Conservation (phyloP, 2,329 filamentous ascomycete species). For the Geosmithia putterillii region DNA sequence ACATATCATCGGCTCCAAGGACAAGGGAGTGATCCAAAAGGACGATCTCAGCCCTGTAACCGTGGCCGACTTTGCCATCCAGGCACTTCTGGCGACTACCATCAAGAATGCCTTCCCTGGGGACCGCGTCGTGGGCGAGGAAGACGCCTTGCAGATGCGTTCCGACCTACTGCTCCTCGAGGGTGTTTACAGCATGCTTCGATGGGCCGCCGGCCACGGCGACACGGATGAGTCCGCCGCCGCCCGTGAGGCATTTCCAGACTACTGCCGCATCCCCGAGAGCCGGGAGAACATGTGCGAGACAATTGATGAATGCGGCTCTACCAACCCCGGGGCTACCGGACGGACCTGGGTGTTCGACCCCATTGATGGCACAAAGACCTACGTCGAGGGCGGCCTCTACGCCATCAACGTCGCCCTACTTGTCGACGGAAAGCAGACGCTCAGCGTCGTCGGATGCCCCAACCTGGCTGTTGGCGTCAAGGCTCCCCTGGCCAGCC, state of each 20-base stretch:
- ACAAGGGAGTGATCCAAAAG: slow-evolving; percentile 40
- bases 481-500: slow-evolving; percentile 26
- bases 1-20: slow-evolving; percentile 29
- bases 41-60: slow-evolving; percentile 45
- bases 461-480: slow-evolving; percentile 30
- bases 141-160: slow-evolving; percentile 35
- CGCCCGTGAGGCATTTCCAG: slow-evolving; percentile 12
- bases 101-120: slow-evolving; percentile 36
- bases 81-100: slow-evolving; percentile 39
- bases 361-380: slow-evolving; percentile 48
- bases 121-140: slow-evolving; percentile 43
- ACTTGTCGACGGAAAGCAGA: slow-evolving; percentile 34
- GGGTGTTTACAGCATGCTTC: slow-evolving; percentile 34
- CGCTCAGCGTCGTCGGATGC: slow-evolving; percentile 35
- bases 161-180: slow-evolving; percentile 26
- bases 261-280: slow-evolving; percentile 15
- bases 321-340: slow-evolving; percentile 19
- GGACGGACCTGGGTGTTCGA: slow-evolving; percentile 46
- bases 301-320: slow-evolving; percentile 39
- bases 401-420: slow-evolving; percentile 47
- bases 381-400: slow-evolving; percentile 38
- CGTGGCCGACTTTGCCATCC: slow-evolving; percentile 46
- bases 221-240: slow-evolving; percentile 11
- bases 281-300: slow-evolving; percentile 34
- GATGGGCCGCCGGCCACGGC: slow-evolving; percentile 9